These are phyloP conservation scores for Microbotryomycetes sp. DNA, from an alignment of 1,284 basidiomycete genomes.

Conservation along the genomic window DNA sequence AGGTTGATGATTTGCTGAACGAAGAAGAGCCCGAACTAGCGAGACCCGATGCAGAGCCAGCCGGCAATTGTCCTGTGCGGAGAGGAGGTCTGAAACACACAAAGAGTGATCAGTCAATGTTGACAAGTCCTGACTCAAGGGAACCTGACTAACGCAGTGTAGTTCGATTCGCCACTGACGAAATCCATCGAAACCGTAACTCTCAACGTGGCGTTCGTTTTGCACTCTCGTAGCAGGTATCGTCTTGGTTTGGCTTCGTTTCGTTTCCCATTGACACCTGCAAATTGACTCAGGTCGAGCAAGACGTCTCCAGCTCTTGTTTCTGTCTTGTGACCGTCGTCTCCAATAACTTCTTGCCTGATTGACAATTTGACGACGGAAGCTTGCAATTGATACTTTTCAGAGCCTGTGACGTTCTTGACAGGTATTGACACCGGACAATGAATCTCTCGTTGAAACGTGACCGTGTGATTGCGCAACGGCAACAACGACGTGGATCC, in stretches of 20 bases:
- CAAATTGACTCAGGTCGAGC: conserved; percentile 35
- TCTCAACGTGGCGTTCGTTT: conserved; percentile 35
- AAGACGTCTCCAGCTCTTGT: conserved; percentile 31
- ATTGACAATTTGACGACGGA: conserved; percentile 28
- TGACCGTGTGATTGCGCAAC: conserved; percentile 26
- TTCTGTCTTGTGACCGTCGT: conserved; percentile 29
- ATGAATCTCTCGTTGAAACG: conserved; percentile 30
- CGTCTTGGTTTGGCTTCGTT: conserved; percentile 18
- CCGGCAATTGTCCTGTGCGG: conserved; percentile 11
- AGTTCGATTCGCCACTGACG: conserved; percentile 31
- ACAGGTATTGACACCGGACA: conserved; percentile 35
- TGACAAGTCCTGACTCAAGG: not conserved
- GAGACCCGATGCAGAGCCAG: not conserved
- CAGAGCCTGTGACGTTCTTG: conserved; percentile 1
- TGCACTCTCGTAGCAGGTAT: conserved; percentile 34
- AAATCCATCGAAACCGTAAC: conserved; percentile 36
- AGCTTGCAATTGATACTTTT: conserved; percentile 26
- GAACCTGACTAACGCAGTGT: conserved; percentile 27
- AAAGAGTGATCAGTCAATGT: not conserved
- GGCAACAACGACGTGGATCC: conserved; percentile 27
- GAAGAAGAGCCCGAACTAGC: not conserved
- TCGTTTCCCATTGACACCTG: not conserved
- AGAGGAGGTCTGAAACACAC: conserved; percentile 10
- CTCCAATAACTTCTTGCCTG: conserved; percentile 26
- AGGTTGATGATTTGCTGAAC: not conserved